Percentiles rank a stretch among this genome's conserved stretches.
Conservation (phyloP, 148 eudicot genomes). For the Camellia lanceoleosa region DNA sequence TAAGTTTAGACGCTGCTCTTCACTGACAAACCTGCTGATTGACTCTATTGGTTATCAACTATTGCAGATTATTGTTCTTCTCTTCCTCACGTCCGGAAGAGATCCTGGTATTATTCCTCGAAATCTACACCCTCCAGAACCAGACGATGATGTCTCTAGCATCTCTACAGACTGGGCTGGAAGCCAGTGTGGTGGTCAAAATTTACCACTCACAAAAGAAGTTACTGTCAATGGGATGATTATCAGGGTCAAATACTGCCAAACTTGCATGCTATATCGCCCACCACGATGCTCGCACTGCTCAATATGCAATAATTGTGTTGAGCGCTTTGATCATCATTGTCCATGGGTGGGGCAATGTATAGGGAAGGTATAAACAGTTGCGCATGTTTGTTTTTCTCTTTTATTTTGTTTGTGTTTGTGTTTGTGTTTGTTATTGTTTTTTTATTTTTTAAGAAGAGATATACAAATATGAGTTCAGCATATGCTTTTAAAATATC, state of each 20-base stretch:
- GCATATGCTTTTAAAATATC: not conserved
- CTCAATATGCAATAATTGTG: conserved; percentile 40
- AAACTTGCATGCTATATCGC: conserved; percentile 42
- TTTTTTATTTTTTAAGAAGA: not conserved
- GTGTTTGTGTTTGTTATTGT: too few relatives aligned
- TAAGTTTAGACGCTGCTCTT: not conserved
- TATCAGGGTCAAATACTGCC: conserved; percentile 35
- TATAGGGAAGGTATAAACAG: conserved; percentile 31
- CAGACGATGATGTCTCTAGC: conserved; percentile 28
- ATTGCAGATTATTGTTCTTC: conserved; percentile 27
- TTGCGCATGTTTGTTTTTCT: not conserved
- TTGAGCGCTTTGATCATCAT: conserved; percentile 41
- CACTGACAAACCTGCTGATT: not conserved
- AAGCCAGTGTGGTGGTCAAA: conserved; percentile 14
- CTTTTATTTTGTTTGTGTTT: too few relatives aligned
- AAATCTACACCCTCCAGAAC: conserved; percentile 35
- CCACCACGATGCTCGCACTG: conserved; percentile 44
- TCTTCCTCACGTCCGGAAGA: conserved; percentile 30
- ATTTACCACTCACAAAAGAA: conserved; percentile 30
- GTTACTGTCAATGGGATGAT: conserved; percentile 28
- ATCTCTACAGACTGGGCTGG: conserved; percentile 25
- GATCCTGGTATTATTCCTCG: conserved; percentile 43
- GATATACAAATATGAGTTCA: not conserved
- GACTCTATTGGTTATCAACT: not conserved
- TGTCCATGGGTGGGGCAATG: conserved; percentile 47